These are phyloP conservation scores for Hsuehochloa calcarea DNA, from an alignment of 176 grass and related monocot genomes.

Conservation along the genomic window DNA sequence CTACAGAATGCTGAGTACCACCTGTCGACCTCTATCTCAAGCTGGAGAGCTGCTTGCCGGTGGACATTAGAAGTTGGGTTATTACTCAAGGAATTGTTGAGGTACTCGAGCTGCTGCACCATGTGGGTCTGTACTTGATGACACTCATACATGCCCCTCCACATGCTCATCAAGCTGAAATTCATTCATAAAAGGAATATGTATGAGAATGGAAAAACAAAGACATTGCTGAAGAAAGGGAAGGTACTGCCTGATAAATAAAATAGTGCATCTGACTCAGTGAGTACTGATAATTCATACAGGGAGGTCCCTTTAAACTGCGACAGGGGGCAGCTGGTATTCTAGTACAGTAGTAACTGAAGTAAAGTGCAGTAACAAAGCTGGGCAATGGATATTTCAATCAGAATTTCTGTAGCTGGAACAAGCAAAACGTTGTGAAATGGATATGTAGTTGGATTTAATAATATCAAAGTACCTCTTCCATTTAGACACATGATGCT, in stretches of 20 bases:
- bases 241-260: constrained; percentile 7
- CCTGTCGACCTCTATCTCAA: constrained; percentile 84
- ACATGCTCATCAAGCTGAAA: constrained; percentile 91
- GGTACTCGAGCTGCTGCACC: constrained; percentile 88
- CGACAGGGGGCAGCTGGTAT: background rate
- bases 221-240: constrained; percentile 4
- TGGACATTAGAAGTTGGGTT: constrained; percentile 80
- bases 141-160: constrained; percentile 99
- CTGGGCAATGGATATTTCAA: background rate
- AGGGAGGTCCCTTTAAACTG: background rate
- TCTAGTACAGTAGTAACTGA: background rate
- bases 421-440: background rate
- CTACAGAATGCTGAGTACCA: constrained; percentile 93
- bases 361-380: background rate
- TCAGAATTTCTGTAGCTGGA: background rate
- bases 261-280: background rate
- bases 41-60: constrained; percentile 77
- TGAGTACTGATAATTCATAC: constrained; percentile 13
- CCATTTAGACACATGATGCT: background rate
- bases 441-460: background rate
- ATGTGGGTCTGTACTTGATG: constrained; percentile 99
- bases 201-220: constrained; percentile 16
- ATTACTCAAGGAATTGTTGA: constrained; percentile 58
- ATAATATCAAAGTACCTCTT: background rate
- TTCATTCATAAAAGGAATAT: constrained; percentile 31